phyloP scores from a whole-genome alignment of 2,329 filamentous ascomycete genomes.

The Neonectria faginata region DNA sequence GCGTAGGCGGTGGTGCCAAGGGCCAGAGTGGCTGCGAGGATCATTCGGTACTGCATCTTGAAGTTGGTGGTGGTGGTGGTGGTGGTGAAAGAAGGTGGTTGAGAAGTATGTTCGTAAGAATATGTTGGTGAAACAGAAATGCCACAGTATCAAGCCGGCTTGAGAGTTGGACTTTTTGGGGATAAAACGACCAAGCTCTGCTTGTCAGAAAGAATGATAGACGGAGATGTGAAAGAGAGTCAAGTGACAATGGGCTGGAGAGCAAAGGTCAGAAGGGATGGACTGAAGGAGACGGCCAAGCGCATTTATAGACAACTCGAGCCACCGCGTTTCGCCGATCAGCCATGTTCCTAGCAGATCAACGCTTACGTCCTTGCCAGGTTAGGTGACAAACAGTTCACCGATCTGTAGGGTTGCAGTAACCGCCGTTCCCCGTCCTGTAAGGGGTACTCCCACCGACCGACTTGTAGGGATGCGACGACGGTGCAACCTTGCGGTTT shows the following conservation, averaged over 20 bases:
- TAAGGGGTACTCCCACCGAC: neutral
- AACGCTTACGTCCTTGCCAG: neutral
- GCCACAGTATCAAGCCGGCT: slow-evolving; percentile 41
- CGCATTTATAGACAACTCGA: slow-evolving; percentile 35
- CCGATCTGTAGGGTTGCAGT: neutral
- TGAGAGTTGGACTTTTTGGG: slow-evolving; percentile 26
- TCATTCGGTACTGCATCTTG: slow-evolving; percentile 47
- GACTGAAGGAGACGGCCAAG: neutral
- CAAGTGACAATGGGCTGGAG: slow-evolving; percentile 33
- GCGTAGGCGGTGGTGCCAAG: slow-evolving; percentile 38
- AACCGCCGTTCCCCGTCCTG: neutral
- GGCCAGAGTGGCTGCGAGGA: slow-evolving; percentile 42
- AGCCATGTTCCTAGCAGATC: neutral
- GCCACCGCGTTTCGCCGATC: neutral
- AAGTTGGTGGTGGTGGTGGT: neutral
- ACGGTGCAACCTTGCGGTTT: neutral
- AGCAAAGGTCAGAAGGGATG: slow-evolving; percentile 17
- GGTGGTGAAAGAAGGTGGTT: neutral
- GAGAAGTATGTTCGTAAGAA: neutral
- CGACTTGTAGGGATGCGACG: neutral
- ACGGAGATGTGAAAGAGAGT: slow-evolving; percentile 22
- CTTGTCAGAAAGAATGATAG: slow-evolving; percentile 43
- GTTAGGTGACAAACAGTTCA: neutral
- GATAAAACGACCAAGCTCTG: slow-evolving; percentile 43
- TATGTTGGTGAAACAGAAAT: slow-evolving; percentile 12